Evolutionary conservation across 2,329 filamentous ascomycete species (phyloP).

Genomic region (Pestalotiopsis sp.): DNA sequence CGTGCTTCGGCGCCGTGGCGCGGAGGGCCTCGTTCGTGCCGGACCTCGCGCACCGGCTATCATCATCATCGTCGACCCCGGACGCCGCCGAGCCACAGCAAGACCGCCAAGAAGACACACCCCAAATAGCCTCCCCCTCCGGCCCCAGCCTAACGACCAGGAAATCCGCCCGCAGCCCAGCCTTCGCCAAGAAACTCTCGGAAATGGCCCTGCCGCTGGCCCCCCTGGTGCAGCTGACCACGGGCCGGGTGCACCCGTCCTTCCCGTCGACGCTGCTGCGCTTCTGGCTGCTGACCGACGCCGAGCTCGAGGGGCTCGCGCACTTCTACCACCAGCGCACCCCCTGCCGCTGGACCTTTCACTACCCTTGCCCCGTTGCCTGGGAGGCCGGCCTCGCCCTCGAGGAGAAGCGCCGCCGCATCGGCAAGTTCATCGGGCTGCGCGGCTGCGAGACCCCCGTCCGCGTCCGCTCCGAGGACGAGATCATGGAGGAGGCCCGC

Average conservation of each 20-base stretch:
- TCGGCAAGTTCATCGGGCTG: slow-evolving; percentile 75
- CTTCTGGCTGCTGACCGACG: slow-evolving; percentile 74
- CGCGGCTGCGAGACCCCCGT: slow-evolving; percentile 59
- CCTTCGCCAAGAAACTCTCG: slow-evolving; percentile 61
- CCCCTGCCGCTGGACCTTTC: slow-evolving; percentile 51
- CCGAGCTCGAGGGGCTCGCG: slow-evolving; percentile 69
- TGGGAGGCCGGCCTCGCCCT: slow-evolving; percentile 58
- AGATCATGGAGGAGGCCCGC: slow-evolving; percentile 47
- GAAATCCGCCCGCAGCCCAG: slow-evolving; percentile 36
- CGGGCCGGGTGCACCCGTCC: slow-evolving; percentile 62
- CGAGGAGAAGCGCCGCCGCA: slow-evolving; percentile 71
- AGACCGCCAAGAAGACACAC: too few species aligned
- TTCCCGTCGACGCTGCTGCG: slow-evolving; percentile 69
- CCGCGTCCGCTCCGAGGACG: slow-evolving; percentile 44
- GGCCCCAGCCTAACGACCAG: slow-evolving; percentile 28
- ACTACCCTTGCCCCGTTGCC: slow-evolving; percentile 69
- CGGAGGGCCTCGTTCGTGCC: too few species aligned
- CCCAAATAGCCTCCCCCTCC: slow-evolving; percentile 22
- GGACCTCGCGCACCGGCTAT: too few species aligned
- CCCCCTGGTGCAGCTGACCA: slow-evolving; percentile 65
- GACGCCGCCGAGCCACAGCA: too few species aligned
- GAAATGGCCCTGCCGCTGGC: slow-evolving; percentile 68
- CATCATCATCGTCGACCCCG: too few species aligned
- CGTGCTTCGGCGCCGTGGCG: background rate
- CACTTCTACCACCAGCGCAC: slow-evolving; percentile 73